Evolutionary conservation across 495 filamentous ascomycete genomes (phyloP).

Genomic region (Penicilliopsis zonata): DNA sequence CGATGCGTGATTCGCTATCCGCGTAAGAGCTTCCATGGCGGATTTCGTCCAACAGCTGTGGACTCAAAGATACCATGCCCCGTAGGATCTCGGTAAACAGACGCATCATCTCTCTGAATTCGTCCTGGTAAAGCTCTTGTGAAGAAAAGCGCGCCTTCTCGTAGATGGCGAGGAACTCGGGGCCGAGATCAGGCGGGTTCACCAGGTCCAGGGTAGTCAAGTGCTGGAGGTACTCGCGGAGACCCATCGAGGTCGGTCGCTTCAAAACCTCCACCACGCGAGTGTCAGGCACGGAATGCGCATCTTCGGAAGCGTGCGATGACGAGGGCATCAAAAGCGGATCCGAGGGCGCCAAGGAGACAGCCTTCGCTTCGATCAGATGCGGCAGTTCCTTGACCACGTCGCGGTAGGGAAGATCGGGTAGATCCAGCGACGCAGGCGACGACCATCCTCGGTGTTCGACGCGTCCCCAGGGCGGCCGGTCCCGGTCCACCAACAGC

Average conservation of each 20-base stretch:
- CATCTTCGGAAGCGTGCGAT: conserved; percentile 10
- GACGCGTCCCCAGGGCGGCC: conserved; percentile 66
- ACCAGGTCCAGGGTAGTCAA: conserved; percentile 59
- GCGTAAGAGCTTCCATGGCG: conserved; percentile 17
- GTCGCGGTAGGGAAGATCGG: conserved; percentile 64
- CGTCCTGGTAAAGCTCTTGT: conserved; percentile 41
- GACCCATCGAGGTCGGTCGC: conserved; percentile 57
- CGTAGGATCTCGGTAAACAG: conserved; percentile 74
- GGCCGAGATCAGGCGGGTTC: conserved; percentile 38
- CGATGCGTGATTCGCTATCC: conserved; percentile 28
- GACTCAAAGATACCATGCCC: conserved; percentile 55
- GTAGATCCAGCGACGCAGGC: conserved; percentile 57
- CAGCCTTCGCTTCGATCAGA: conserved; percentile 85
- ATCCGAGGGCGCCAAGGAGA: conserved; percentile 65
- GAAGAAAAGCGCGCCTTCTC: conserved; percentile 75
- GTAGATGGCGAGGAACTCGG: conserved; percentile 61
- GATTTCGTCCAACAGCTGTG: conserved; percentile 31
- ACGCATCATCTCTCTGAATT: conserved; percentile 77
- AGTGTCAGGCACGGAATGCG: conserved; percentile 36
- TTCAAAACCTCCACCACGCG: conserved; percentile 59
- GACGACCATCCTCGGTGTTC: conserved; percentile 85
- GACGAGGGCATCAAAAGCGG: conserved; percentile 24
- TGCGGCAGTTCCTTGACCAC: conserved; percentile 85
- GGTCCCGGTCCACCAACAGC: conserved; percentile 22
- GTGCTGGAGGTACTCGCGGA: conserved; percentile 67